These are phyloP conservation scores for Salvia splendens DNA, from an alignment of 257 asterid species.

Conservation along the genomic window DNA sequence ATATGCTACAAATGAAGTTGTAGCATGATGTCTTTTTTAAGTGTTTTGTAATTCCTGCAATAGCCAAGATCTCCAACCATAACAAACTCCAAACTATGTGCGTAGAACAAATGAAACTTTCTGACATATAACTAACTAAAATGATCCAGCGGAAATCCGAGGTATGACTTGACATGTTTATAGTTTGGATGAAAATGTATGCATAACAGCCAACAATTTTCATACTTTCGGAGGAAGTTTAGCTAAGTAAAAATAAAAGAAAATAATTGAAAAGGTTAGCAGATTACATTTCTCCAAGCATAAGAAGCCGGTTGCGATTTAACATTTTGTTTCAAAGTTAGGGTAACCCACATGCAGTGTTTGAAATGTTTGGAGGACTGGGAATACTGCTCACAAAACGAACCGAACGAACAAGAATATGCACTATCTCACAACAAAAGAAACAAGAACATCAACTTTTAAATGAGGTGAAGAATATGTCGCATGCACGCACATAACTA, in stretches of 20 bases:
- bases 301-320: constrained; percentile 11
- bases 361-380: constrained; percentile 2
- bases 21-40: too few species aligned
- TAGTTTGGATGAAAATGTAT: not conserved
- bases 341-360: constrained; percentile 8
- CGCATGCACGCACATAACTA: not conserved
- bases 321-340: constrained; percentile 1
- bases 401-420: constrained; percentile 17
- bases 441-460: not conserved
- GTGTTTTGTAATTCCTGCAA: too few species aligned
- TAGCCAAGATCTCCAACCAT: too few species aligned
- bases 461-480: not conserved
- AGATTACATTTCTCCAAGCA: constrained; percentile 18
- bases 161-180: constrained; percentile 12
- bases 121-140: not conserved
- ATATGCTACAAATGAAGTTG: not conserved
- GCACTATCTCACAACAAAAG: constrained; percentile 10
- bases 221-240: not conserved
- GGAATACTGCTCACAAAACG: not conserved
- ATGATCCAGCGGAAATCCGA: too few species aligned
- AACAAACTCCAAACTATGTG: too few species aligned
- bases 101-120: not conserved
- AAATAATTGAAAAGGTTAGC: not conserved
- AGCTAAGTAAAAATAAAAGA: not conserved
- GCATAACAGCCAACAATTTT: not conserved